Conservation (phyloP, 2,329 filamentous ascomycete genomes). For the Colletotrichum endophyticum region DNA sequence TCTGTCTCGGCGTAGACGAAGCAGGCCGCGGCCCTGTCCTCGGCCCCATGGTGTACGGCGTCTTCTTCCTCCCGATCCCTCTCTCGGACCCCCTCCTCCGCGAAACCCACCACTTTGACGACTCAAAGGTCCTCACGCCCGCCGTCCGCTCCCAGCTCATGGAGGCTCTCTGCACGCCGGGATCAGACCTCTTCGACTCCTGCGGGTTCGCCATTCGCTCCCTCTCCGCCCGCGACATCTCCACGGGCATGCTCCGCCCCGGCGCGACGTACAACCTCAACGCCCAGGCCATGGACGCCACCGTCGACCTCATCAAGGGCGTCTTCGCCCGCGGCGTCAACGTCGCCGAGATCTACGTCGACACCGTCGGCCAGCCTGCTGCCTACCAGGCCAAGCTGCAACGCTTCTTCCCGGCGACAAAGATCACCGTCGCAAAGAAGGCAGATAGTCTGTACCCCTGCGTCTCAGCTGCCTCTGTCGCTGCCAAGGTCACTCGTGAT, state of each 20-base stretch:
- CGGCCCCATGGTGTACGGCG: constrained; percentile 76
- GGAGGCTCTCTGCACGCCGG: constrained; percentile 70
- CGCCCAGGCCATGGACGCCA: constrained; percentile 93
- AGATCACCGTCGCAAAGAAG: constrained; percentile 84
- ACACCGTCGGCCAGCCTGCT: constrained; percentile 86
- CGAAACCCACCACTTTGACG: constrained; percentile 84
- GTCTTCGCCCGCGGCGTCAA: constrained; percentile 82
- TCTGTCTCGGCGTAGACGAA: constrained; percentile 90
- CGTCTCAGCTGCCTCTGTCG: constrained; percentile 92
- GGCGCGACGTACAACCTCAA: constrained; percentile 83
- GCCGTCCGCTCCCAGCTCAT: constrained; percentile 76
- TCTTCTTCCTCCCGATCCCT: constrained; percentile 77
- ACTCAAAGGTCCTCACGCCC: constrained; percentile 90
- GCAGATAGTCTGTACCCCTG: constrained; percentile 92
- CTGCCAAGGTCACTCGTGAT: constrained; percentile 95
- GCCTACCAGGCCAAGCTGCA: constrained; percentile 86
- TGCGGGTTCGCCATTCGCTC: constrained; percentile 86
- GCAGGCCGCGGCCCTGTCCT: constrained; percentile 94
- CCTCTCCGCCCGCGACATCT: constrained; percentile 85
- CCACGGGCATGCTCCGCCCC: constrained; percentile 75
- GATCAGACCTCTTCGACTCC: constrained; percentile 47
- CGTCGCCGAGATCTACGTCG: constrained; percentile 88
- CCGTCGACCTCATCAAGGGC: constrained; percentile 78
- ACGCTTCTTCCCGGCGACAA: constrained; percentile 78
- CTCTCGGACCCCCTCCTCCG: constrained; percentile 77